These are phyloP conservation scores for Chrysosporium keratinophilum DNA, from an alignment of 2,329 filamentous ascomycete species.

Conservation along the genomic window DNA sequence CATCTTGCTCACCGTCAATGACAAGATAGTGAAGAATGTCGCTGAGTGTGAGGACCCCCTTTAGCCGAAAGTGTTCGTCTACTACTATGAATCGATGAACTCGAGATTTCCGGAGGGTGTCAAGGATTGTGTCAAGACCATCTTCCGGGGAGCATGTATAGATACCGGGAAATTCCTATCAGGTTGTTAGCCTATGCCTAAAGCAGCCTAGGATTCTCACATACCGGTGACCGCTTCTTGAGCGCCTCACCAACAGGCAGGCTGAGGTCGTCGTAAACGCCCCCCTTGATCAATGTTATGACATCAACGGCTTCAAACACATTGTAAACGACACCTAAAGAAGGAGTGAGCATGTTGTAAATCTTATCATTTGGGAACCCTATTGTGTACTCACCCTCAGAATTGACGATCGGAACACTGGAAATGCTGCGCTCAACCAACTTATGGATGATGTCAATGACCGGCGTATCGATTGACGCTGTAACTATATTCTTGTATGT, in stretches of 20 bases:
- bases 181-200: neutral
- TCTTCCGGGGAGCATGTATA: constrained; percentile 92
- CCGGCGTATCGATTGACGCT: constrained; percentile 76
- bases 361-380: neutral
- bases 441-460: constrained; percentile 87
- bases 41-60: constrained; percentile 83
- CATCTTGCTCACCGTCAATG: constrained; percentile 61
- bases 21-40: constrained; percentile 95
- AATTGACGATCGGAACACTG: constrained; percentile 84
- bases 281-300: constrained; percentile 88
- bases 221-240: constrained; percentile 66
- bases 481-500: constrained; percentile 74
- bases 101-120: constrained; percentile 87
- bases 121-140: constrained; percentile 87
- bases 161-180: constrained; percentile 79
- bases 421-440: constrained; percentile 91
- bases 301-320: constrained; percentile 98
- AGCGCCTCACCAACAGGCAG: constrained; percentile 81
- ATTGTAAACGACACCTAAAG: constrained; percentile 63
- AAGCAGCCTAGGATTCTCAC: constrained; percentile 17
- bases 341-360: neutral
- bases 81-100: constrained; percentile 90
- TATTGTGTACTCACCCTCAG: constrained; percentile 36
- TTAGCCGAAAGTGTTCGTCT: constrained; percentile 75
- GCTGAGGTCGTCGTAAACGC: constrained; percentile 80